Base-by-base conservation (phyloP, 768 basidiomycete species). In the Russula sp. region DNA sequence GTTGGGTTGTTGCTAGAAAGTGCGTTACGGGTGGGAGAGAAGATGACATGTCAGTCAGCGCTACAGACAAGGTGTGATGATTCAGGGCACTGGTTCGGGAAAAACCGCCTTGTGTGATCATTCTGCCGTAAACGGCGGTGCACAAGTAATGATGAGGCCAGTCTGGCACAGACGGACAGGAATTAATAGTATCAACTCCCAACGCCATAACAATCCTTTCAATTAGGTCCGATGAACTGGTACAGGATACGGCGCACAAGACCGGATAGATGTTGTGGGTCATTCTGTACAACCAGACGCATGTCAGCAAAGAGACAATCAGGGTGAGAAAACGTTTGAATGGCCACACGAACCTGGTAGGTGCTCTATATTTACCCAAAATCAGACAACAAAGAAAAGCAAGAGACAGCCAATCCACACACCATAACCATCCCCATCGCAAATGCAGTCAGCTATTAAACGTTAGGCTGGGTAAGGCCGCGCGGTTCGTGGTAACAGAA, bases 341-440 rank as follows among this genome's bases (percentile, higher is more conserved):
- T 32, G 16, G 28, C 56, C 18, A 42, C 8, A 53, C 73, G 11
- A 61, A 80, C 81, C 78, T 93, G 90, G 70, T 94, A 94, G 36
- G 84, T 88, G 53, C 66, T 58, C 44, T 57, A 57, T 70, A 57
- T 48, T 54, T 40, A 24, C 42, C 30, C 13, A 22, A 59, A 67
- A 61, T 54, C 30, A 61, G 64, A 56, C 60, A 66, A 60, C 18
- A 40, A 38, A 53, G 40, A 54, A 50, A 61, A 65, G 50, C 53
- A 61, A 42, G 52, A 22, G 24, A 52, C 53, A 10, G 58, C 38
- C n/a, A 26, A 54, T 48, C 30, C 32, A 48, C 84, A 59, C 63
- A 85, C 88, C 92, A 94, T 89, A 42, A 95, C 90, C 92, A 97
- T 91, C 9, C 86, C 88, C 89, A 94, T 92, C 10, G 88, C 93